Conservation (phyloP, 805 yeast genomes). For the Candida ipomoeae region DNA sequence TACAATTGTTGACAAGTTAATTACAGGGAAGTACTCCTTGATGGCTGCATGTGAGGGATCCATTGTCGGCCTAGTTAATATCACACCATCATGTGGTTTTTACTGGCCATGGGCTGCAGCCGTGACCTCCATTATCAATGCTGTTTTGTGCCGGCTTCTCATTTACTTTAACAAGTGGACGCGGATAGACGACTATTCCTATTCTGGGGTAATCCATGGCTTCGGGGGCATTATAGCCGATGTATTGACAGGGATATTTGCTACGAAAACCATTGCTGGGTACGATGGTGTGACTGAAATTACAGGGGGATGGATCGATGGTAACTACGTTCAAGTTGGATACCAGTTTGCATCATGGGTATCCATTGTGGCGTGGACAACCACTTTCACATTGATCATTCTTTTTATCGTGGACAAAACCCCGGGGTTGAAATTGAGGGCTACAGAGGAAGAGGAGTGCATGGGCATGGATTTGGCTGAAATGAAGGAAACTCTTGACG, state of each 20-base stretch:
- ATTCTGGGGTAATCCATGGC: conserved; percentile 45
- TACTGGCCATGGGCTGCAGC: conserved; percentile 46
- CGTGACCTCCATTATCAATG: conserved; percentile 39
- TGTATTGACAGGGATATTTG: conserved; percentile 42
- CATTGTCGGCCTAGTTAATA: conserved; percentile 43
- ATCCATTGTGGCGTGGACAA: conserved; percentile 43
- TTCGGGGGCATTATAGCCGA: conserved; percentile 46
- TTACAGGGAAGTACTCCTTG: conserved; percentile 39
- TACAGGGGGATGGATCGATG: conserved; percentile 46
- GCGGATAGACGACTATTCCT: conserved; percentile 44
- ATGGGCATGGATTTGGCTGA: conserved; percentile 50
- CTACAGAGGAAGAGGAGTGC: conserved; percentile 42
- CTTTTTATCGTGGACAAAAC: conserved; percentile 47
- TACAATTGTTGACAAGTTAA: conserved; percentile 37
- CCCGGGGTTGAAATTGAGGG: conserved; percentile 48
- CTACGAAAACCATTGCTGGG: conserved; percentile 40
- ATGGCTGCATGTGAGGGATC: conserved; percentile 45
- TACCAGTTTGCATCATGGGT: conserved; percentile 44
- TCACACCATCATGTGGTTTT: conserved; percentile 46
- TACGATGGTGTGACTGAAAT: conserved; percentile 42
- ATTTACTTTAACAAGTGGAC: conserved; percentile 35
- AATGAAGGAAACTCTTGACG: conserved; percentile 47
- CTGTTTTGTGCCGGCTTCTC: conserved; percentile 32
- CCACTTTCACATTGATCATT: conserved; percentile 37
- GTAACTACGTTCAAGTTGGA: conserved; percentile 43